A percentile compares a stretch with the other conserved stretches of the same genome.
Conservation (phyloP, 169 alveolate genomes). For the Theileria annulata region DNA sequence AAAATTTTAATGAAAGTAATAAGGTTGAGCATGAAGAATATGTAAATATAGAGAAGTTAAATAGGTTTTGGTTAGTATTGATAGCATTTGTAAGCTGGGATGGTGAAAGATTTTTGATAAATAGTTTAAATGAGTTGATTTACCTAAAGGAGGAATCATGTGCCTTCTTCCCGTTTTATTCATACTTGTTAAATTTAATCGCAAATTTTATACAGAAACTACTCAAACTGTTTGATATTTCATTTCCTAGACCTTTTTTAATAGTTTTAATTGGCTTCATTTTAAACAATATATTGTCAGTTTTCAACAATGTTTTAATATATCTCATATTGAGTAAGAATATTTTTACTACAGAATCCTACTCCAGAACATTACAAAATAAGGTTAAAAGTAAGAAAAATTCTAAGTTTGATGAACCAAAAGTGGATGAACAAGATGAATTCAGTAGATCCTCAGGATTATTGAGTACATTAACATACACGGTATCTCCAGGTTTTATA, state of each 20-base stretch:
- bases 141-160: constrained; percentile 69
- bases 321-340: constrained; percentile 4
- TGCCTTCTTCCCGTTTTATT: constrained; percentile 77
- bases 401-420: neutral
- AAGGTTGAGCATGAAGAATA: constrained; percentile 22
- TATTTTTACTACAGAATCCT: neutral
- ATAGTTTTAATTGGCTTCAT: constrained; percentile 41
- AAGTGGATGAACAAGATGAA: neutral
- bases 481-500: constrained; percentile 37
- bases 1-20: constrained; percentile 6
- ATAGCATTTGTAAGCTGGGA: constrained; percentile 69
- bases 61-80: constrained; percentile 33
- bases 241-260: neutral
- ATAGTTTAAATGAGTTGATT: constrained; percentile 63
- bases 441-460: constrained; percentile 2
- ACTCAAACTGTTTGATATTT: constrained; percentile 9
- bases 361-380: neutral
- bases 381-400: neutral
- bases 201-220: constrained; percentile 25
- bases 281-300: constrained; percentile 24
- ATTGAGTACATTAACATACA: constrained; percentile 7
- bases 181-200: constrained; percentile 44
- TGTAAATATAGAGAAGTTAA: constrained; percentile 26
- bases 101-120: constrained; percentile 72
- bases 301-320: constrained; percentile 24